These are phyloP conservation scores for Coniochaeta sp. DNA, from an alignment of 2,329 filamentous ascomycete species.

Conservation along the genomic window DNA sequence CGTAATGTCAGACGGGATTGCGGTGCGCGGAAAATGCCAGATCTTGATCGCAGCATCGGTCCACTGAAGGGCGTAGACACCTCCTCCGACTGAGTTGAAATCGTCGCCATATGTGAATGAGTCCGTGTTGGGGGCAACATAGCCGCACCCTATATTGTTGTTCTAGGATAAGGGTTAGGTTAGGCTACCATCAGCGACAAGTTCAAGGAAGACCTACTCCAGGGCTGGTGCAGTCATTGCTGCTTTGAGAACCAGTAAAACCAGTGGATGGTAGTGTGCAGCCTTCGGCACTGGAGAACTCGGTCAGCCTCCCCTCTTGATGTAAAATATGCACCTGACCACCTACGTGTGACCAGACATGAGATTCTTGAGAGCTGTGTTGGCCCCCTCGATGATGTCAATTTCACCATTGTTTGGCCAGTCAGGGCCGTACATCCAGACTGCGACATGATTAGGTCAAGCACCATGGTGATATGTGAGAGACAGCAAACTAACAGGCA, in stretches of 20 bases:
- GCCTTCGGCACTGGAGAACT: slow-evolving; percentile 21
- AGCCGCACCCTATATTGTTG: slow-evolving; percentile 20
- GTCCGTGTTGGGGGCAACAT: slow-evolving; percentile 9
- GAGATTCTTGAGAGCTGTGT: slow-evolving; percentile 54
- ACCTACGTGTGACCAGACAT: slow-evolving; percentile 48
- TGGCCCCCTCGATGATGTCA: slow-evolving; percentile 62
- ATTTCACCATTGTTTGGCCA: slow-evolving; percentile 60
- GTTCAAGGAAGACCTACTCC: not conserved
- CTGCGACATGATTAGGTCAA: slow-evolving; percentile 11
- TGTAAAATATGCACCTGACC: slow-evolving; percentile 26
- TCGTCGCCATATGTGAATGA: not conserved
- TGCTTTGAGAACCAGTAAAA: slow-evolving; percentile 21
- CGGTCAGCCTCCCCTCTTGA: slow-evolving; percentile 3
- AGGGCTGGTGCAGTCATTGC: slow-evolving; percentile 28
- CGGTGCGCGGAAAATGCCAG: slow-evolving; percentile 27
- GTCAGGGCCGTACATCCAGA: slow-evolving; percentile 44
- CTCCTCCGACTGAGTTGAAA: slow-evolving; percentile 18
- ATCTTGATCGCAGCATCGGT: slow-evolving; percentile 31
- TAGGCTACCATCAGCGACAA: slow-evolving; percentile 28
- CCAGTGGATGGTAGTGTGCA: slow-evolving; percentile 26
- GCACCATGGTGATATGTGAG: slow-evolving; percentile 17
- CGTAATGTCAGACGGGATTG: slow-evolving; percentile 25
- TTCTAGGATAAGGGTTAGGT: slow-evolving; percentile 15
- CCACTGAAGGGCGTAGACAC: slow-evolving; percentile 38
- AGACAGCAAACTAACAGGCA: slow-evolving; percentile 30